These are phyloP conservation scores for Cornus florida DNA, from an alignment of 148 eudicot species.

Conservation along the genomic window DNA sequence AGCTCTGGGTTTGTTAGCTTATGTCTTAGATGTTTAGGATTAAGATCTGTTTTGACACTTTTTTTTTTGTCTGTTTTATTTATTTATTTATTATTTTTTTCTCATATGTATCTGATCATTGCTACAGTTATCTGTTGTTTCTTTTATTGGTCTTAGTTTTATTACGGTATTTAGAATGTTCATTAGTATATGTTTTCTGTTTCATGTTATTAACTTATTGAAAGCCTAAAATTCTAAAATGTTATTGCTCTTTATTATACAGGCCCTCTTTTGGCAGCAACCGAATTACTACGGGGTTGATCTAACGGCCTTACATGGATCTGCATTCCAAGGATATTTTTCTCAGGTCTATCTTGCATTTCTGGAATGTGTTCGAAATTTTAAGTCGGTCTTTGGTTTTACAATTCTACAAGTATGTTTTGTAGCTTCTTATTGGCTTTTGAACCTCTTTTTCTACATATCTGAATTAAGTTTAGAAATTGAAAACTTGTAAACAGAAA, in stretches of 20 bases:
- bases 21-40: too few species aligned
- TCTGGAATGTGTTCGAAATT: background rate
- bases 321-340: conserved; percentile 93
- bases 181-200: background rate
- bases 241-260: conserved; percentile 9
- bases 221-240: background rate
- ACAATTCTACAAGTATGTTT: background rate
- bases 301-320: conserved; percentile 73
- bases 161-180: too few species aligned
- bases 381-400: background rate
- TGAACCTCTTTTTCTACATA: background rate
- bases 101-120: too few species aligned
- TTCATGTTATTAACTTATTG: background rate
- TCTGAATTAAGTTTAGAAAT: background rate
- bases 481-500: background rate
- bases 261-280: conserved; percentile 99
- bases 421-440: background rate
- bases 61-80: too few species aligned
- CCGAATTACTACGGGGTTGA: conserved; percentile 97
- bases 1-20: too few species aligned
- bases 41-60: too few species aligned
- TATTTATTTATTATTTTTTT: too few species aligned
- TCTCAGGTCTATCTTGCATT: conserved; percentile 54
- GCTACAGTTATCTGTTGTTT: too few species aligned
- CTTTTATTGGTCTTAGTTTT: too few species aligned